phyloP scores from a whole-genome alignment of 768 basidiomycete genomes.

The Paxillus rubicundulus region DNA sequence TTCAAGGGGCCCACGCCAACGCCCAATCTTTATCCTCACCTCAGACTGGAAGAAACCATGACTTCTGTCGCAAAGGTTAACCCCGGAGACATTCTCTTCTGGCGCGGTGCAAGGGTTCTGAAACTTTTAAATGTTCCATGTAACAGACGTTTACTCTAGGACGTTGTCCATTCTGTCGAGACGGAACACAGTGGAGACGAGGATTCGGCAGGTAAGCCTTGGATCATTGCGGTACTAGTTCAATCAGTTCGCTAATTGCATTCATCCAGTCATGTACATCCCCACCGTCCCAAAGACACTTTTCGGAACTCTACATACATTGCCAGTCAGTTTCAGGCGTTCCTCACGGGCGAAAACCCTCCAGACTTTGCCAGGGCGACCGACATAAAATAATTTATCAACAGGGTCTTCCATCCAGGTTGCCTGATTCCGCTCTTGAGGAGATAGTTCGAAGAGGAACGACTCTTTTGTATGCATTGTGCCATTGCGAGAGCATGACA shows the following conservation, averaged over 20 bases:
- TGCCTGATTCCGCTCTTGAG: not conserved
- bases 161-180: constrained; percentile 48
- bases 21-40: constrained; percentile 61
- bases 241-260: not conserved
- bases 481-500: not conserved
- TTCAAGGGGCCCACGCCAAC: constrained; percentile 47
- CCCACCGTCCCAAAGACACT: constrained; percentile 67
- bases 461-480: not conserved
- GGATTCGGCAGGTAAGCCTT: constrained; percentile 52
- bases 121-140: not conserved
- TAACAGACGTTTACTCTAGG: constrained; percentile 26
- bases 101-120: constrained; percentile 54
- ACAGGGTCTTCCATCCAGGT: constrained; percentile 31
- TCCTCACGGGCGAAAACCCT: constrained; percentile 57
- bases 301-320: constrained; percentile 60
- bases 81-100: constrained; percentile 78
- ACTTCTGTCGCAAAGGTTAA: constrained; percentile 65
- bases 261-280: constrained; percentile 67
- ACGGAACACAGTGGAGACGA: constrained; percentile 48
- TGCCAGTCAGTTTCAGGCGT: constrained; percentile 57
- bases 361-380: constrained; percentile 64
- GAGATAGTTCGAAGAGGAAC: not conserved
- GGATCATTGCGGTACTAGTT: not conserved
- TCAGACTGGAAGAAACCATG: constrained; percentile 63
- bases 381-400: constrained; percentile 37